phyloP scores from a whole-genome alignment of 208 protist species.

The Leishmania arabica region DNA sequence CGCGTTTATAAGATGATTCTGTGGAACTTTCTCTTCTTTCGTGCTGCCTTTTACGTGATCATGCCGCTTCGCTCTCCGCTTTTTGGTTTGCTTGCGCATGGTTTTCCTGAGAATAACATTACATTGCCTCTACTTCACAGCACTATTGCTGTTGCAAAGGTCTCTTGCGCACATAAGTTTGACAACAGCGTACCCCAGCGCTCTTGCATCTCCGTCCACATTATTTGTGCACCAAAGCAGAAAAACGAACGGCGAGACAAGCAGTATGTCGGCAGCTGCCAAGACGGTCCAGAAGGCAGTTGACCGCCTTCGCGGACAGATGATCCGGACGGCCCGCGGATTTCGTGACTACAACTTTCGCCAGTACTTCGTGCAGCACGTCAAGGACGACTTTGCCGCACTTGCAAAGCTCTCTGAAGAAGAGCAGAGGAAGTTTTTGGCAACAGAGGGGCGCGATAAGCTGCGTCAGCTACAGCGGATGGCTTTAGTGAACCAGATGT shows the following conservation, averaged over 20 bases:
- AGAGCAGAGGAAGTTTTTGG: constrained; percentile 61
- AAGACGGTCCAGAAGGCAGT: constrained; percentile 29
- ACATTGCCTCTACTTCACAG: background rate
- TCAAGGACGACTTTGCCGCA: constrained; percentile 74
- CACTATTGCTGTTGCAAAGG: background rate
- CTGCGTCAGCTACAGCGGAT: constrained; percentile 87
- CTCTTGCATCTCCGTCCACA: background rate
- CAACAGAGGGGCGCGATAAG: constrained; percentile 51
- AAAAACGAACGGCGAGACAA: background rate
- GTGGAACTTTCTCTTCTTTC: background rate
- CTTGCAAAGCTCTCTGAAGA: constrained; percentile 47
- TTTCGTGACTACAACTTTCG: constrained; percentile 93
- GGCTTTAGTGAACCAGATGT: constrained; percentile 84
- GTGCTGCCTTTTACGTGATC: background rate
- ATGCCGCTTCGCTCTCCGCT: background rate
- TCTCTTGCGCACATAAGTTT: background rate
- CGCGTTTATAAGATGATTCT: background rate
- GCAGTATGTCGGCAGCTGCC: background rate
- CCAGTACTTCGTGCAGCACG: constrained; percentile 82
- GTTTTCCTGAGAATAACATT: background rate
- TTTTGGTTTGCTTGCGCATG: constrained; percentile 17
- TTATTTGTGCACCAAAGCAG: background rate
- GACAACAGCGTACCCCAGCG: background rate
- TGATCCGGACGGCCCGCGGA: constrained; percentile 56
- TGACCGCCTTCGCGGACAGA: constrained; percentile 44